A percentile compares a stretch with the other conserved stretches of the same genome.
Evolutionary conservation across 2,329 filamentous ascomycete species (phyloP).

Genomic region (Diaporthe amygdali): DNA sequence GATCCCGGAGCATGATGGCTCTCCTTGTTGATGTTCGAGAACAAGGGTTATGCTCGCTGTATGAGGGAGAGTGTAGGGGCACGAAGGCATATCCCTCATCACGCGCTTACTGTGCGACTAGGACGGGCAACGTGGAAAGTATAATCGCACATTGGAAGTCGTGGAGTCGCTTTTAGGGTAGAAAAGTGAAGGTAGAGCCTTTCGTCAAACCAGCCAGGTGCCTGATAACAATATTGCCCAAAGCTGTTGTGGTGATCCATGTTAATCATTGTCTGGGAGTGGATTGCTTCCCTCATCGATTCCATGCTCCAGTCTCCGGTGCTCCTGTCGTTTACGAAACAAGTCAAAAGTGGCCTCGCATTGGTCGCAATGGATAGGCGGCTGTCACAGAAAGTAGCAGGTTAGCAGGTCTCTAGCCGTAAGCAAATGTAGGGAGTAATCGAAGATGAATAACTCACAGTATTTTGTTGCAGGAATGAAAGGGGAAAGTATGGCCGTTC

Average conservation of each 20-base stretch:
- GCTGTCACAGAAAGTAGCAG: not conserved
- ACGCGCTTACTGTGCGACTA: too few species aligned
- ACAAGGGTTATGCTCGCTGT: too few species aligned
- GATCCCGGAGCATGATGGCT: too few species aligned
- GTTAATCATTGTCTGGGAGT: not conserved
- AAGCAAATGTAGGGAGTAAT: not conserved
- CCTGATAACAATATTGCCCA: not conserved
- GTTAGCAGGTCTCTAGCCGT: not conserved
- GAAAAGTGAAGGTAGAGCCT: too few species aligned
- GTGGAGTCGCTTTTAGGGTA: too few species aligned
- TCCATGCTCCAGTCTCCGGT: not conserved
- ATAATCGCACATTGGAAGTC: too few species aligned
- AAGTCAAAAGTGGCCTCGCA: constrained; percentile 9
- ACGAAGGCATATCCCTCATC: too few species aligned
- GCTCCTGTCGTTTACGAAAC: not conserved
- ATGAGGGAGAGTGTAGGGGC: too few species aligned
- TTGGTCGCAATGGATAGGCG: not conserved
- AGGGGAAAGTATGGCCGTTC: not conserved
- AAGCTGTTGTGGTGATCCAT: not conserved
- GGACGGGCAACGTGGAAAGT: too few species aligned
- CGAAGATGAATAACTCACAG: not conserved
- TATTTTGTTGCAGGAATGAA: not conserved
- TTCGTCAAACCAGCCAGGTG: not conserved
- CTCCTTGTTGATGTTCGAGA: too few species aligned
- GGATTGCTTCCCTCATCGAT: not conserved